Percentiles rank a stretch among this genome's conserved stretches.
Conservation (phyloP, 371 early-diverging fungal species). For the Apophysomyces sp. region DNA sequence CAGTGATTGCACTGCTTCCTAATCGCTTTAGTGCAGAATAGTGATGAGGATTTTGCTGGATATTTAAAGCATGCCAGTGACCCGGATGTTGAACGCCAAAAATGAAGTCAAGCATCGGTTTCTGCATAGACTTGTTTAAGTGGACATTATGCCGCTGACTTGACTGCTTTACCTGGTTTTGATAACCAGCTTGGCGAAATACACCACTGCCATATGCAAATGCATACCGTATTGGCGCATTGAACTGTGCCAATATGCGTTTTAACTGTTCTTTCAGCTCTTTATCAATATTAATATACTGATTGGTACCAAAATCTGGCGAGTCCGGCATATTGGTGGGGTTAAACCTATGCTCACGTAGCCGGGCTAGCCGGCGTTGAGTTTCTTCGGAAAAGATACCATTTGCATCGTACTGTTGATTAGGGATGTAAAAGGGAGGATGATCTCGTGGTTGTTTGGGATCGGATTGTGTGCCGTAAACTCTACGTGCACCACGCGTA, state of each 20-base stretch:
- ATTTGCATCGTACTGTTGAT: background rate
- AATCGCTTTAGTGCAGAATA: slow-evolving; percentile 73
- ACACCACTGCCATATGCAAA: slow-evolving; percentile 97
- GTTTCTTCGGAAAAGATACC: slow-evolving; percentile 37
- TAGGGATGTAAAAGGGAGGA: background rate
- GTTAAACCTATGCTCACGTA: slow-evolving; percentile 46
- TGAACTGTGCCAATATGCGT: slow-evolving; percentile 55
- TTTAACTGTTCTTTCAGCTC: slow-evolving; percentile 60
- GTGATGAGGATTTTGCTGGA: slow-evolving; percentile 82
- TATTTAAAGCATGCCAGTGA: slow-evolving; percentile 94
- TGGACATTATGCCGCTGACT: background rate
- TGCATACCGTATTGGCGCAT: slow-evolving; percentile 81
- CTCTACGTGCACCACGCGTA: background rate
- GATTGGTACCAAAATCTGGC: slow-evolving; percentile 69
- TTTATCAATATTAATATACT: slow-evolving; percentile 62
- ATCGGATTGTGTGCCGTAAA: background rate
- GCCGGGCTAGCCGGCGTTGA: slow-evolving; percentile 28
- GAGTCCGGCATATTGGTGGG: slow-evolving; percentile 55
- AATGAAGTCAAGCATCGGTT: background rate
- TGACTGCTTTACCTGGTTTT: slow-evolving; percentile 63
- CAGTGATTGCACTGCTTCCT: slow-evolving; percentile 70
- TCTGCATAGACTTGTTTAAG: background rate
- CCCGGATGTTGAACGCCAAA: slow-evolving; percentile 59
- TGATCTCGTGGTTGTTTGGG: background rate
- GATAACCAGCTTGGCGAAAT: slow-evolving; percentile 83